Base-by-base conservation (phyloP, 2,329 filamentous ascomycete genomes). In the Alternaria longipes region DNA sequence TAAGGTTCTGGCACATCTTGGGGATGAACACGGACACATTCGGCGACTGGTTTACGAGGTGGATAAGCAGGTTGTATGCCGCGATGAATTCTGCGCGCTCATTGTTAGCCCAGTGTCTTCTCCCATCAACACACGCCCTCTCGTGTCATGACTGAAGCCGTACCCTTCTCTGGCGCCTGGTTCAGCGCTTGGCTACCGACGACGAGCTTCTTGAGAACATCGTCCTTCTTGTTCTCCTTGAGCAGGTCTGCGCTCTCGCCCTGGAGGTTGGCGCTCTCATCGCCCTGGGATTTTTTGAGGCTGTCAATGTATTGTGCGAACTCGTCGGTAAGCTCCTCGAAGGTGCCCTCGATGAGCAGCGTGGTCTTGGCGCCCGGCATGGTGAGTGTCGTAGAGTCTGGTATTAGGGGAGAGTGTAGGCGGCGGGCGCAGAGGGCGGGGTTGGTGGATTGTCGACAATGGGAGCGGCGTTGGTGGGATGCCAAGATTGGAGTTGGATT, bases 31-130 rank as follows among this genome's bases (percentile, higher is more conserved):
- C 92, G 81, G 93, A 90, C 69, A 91, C 87, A 72, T 94, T 92
- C 73, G 91, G 88, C 62, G 93, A 92, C 82, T 97, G 92, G 74
- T 93, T 86, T 70, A 97, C 89, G 62, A 99, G 90, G 84, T 97
- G 92, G 77, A 98, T 90, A 79, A 99, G 90, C 72, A 98, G 90
- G 84, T 99, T 98, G 84, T 97, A 97, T 63, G 94, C 93, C 61
- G 94, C 91, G 63, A 93, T 94, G 80, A 97, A 95, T 81, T 98
- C 94, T 89, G 75, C 67, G 61, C 47, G 60, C 57, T 61, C 61
- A 65, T 53, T 69, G 67, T 78, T 68, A 79, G 70, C 68, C 60
- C 50, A 45, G 61, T 47, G 18, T 34, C 38, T 30, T 53, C 52
- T 56, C 34, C 53, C 22, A 26, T 53, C 61, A 47, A 55, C 62